Base-by-base conservation (phyloP, 106 monocot species). In the Dendrobium nobile region DNA sequence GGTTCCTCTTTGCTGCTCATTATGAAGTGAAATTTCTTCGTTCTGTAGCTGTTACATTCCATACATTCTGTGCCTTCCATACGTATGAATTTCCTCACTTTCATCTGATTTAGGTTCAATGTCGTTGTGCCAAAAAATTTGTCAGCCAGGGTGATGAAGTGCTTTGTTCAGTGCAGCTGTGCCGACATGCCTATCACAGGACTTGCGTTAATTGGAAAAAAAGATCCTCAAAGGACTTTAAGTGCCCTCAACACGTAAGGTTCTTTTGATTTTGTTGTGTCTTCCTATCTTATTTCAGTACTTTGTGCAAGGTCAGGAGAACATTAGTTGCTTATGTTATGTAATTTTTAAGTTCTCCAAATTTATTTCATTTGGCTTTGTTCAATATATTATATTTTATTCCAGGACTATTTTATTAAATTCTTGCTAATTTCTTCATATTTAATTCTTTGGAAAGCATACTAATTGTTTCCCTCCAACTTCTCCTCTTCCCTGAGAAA, bases 201-300 rank as follows among this genome's bases (percentile, higher is more conserved):
- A 80, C 68, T 42, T 99, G 98, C 77, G 87, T 82, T 27, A 86
- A 54, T 58, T 20, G 80, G 65, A 80, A 47, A 37, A 72, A 41
- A 48, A 67, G 67, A 83, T 73, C 31, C 9, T 79, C 67, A 77
- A 87, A 80, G 79, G 54, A 72, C 40, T 88, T 93, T 84, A 95
- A 86, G 77, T 99, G 95, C 77, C 86, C 91, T 78, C 86, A 88
- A 86, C 99, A 99, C 90, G 98, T 98, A 92, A 87, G 72, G 2
- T 82, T 79, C 78, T 80, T 82, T 75, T 47, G 28, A n/a, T 68
- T 55, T 45, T 75, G 16, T 44, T 44, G 18, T 75, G 41, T 33
- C 10, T 72, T 3, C 72, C 40, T 72, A 44, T 20, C 17, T 43
- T 75, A 13, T 72, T 40, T 72, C 33, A 37, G 16, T 72, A 33